Conservation (phyloP, 495 filamentous ascomycete genomes). For the Aspergillus taichungensis region DNA sequence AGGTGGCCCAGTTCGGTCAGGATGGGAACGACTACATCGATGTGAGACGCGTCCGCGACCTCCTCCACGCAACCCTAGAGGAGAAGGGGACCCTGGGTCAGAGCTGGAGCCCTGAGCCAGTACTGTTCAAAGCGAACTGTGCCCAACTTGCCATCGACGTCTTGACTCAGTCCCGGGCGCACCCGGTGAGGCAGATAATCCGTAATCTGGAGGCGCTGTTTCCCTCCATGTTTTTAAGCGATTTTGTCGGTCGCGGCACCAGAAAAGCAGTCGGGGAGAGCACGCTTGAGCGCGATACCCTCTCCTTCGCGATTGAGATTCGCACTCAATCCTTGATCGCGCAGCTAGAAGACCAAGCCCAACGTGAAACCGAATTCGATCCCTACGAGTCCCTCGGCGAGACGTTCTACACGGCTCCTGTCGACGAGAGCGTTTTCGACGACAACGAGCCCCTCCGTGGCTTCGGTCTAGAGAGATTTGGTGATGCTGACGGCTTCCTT, state of each 20-base stretch:
- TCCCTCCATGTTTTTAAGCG: constrained; percentile 26
- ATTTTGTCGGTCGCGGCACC: constrained; percentile 4
- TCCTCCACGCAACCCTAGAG: constrained; percentile 13
- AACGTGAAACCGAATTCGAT: constrained; percentile 19
- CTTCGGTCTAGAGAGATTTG: constrained; percentile 20
- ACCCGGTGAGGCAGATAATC: constrained; percentile 15
- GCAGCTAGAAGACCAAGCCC: constrained; percentile 17
- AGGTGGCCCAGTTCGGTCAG: constrained; percentile 18
- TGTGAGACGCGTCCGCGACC: constrained; percentile 6
- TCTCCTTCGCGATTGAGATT: constrained; percentile 32
- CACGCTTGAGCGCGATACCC: constrained; percentile 17
- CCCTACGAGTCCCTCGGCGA: constrained; percentile 15
- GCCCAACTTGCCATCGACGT: constrained; percentile 27
- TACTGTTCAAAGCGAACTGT: constrained; percentile 32
- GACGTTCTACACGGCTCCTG: constrained; percentile 20
- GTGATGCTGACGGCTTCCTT: constrained; percentile 25
- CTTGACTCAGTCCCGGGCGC: constrained; percentile 9
- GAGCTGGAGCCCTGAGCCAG: constrained; percentile 19
- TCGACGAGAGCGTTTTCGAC: constrained; percentile 9
- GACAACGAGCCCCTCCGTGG: constrained; percentile 20
- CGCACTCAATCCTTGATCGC: constrained; percentile 30
- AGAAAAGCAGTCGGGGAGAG: constrained; percentile 18
- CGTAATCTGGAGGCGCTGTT: constrained; percentile 22
- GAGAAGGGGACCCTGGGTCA: constrained; percentile 3
- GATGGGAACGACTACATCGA: constrained; percentile 20